phyloP scores from a whole-genome alignment of 257 asterid species.

The Ballota nigra region DNA sequence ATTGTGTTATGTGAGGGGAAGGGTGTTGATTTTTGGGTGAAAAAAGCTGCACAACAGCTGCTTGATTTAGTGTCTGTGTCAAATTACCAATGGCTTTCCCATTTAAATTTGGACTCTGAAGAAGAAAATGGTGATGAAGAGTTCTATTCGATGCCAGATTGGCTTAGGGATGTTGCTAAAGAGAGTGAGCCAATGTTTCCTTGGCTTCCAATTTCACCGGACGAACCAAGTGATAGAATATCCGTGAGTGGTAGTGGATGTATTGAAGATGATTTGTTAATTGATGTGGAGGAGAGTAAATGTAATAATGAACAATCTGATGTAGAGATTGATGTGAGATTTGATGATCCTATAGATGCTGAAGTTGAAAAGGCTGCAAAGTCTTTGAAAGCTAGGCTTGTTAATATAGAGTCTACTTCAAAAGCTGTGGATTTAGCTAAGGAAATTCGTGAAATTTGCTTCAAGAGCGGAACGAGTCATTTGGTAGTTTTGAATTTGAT shows the following conservation, averaged over 20 bases:
- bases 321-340: constrained; percentile 30
- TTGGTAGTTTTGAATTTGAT: constrained; percentile 44
- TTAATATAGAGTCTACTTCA: constrained; percentile 34
- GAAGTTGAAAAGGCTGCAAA: constrained; percentile 40
- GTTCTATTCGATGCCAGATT: constrained; percentile 52
- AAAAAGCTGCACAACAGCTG: constrained; percentile 64
- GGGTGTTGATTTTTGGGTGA: constrained; percentile 69
- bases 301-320: constrained; percentile 41
- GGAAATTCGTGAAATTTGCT: constrained; percentile 49
- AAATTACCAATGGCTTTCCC: constrained; percentile 50
- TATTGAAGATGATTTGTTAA: constrained; percentile 26
- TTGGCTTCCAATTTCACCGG: constrained; percentile 63
- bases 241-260: constrained; percentile 27
- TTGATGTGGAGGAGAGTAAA: constrained; percentile 31
- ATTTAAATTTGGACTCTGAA: constrained; percentile 60
- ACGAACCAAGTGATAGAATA: constrained; percentile 28
- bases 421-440: constrained; percentile 43
- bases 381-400: constrained; percentile 33
- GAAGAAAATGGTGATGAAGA: constrained; percentile 47
- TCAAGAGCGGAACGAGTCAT: constrained; percentile 21
- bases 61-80: constrained; percentile 56
- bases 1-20: constrained; percentile 35
- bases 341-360: constrained; percentile 29
- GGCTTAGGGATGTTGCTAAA: constrained; percentile 46
- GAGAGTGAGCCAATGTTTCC: constrained; percentile 44